These are phyloP conservation scores for Phialemoniopsis sp. DNA, from an alignment of 2,329 filamentous ascomycete genomes.

Conservation along the genomic window DNA sequence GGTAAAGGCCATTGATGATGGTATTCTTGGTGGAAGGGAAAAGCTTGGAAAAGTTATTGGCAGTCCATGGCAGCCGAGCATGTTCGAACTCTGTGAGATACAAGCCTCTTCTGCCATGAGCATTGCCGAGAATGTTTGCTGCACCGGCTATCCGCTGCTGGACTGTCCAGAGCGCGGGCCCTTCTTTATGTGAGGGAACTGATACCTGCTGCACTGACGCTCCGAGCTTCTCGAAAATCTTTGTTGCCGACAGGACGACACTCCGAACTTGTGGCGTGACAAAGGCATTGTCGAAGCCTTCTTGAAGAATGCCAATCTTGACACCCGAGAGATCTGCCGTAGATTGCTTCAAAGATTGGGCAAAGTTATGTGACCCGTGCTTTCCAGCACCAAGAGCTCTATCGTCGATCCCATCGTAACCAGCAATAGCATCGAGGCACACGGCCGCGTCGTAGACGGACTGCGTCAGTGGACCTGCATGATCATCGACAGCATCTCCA, in stretches of 20 bases:
- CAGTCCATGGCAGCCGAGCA: conserved; percentile 38
- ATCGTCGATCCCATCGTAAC: conserved; percentile 44
- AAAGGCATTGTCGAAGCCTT: conserved; percentile 34
- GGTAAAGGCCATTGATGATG: conserved; percentile 46
- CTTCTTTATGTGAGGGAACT: conserved; percentile 42
- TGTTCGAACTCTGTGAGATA: conserved; percentile 45
- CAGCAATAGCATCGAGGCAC: conserved; percentile 39
- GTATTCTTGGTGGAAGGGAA: conserved; percentile 52
- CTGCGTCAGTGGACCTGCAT: conserved; percentile 37
- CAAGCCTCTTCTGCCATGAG: conserved; percentile 41
- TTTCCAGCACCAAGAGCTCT: conserved; percentile 26
- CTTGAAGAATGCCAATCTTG: conserved; percentile 36
- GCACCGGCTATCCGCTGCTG: conserved; percentile 38
- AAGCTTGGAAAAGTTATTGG: conserved; percentile 43
- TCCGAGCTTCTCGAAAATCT: conserved; percentile 36
- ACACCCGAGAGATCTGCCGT: conserved; percentile 21
- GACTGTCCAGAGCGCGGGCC: conserved; percentile 46
- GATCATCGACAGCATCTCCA: conserved; percentile 46
- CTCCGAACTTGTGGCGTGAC: conserved; percentile 32
- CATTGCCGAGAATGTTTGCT: conserved; percentile 34
- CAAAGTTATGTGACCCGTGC: conserved; percentile 21
- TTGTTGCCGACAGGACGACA: conserved; percentile 34
- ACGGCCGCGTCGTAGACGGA: conserved; percentile 33
- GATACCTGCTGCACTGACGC: conserved; percentile 45
- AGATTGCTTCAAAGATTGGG: conserved; percentile 10